Evolutionary conservation across 306 rosid species (phyloP).

Genomic region (Purshia tridentata): DNA sequence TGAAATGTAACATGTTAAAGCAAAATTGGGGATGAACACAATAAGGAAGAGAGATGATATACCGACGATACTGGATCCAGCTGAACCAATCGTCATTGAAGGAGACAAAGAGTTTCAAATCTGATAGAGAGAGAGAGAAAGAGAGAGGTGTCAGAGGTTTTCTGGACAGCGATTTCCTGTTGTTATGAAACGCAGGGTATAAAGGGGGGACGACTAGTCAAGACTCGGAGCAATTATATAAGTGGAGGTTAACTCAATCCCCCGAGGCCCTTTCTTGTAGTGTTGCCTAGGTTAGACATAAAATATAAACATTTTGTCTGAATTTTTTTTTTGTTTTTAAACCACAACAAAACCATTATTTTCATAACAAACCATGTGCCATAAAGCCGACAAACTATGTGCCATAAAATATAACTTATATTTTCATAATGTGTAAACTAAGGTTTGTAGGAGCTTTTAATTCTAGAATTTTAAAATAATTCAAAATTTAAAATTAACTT

Average conservation of each 20-base stretch:
- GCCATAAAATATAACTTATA: too few species aligned
- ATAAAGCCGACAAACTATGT: too few species aligned
- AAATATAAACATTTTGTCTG: too few species aligned
- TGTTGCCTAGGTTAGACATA: too few species aligned
- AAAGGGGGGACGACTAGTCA: not conserved
- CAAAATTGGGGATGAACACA: not conserved
- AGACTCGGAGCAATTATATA: not conserved
- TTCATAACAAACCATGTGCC: too few species aligned
- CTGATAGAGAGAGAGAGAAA: constrained; percentile 6
- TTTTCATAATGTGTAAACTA: too few species aligned
- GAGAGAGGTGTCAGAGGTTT: not conserved
- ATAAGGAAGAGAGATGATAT: not conserved
- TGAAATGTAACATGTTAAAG: not conserved
- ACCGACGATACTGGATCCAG: constrained; percentile 23
- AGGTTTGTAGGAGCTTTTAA: too few species aligned
- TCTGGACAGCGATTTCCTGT: not conserved
- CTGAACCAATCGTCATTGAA: constrained; percentile 22
- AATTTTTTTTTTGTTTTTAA: too few species aligned
- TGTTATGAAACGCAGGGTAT: not conserved
- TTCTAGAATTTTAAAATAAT: too few species aligned
- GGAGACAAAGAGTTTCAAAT: not conserved
- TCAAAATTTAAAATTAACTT: too few species aligned
- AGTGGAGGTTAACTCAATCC: not conserved
- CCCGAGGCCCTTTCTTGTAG: too few species aligned
- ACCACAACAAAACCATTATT: too few species aligned